These are phyloP conservation scores for Aspergillus hancockii DNA, from an alignment of 495 filamentous ascomycete genomes.

Conservation along the genomic window DNA sequence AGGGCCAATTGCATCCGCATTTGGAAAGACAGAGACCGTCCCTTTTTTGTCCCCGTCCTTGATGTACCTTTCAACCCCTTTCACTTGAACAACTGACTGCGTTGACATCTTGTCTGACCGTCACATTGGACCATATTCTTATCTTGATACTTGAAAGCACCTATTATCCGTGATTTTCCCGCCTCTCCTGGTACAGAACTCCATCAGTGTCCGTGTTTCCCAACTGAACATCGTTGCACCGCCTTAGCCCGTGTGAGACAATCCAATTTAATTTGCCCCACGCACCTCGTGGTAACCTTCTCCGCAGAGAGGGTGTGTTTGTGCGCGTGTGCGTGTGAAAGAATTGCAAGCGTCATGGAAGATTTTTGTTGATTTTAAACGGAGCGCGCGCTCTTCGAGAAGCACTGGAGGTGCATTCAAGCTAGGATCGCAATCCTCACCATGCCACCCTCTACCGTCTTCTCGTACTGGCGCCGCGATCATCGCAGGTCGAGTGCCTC, in stretches of 20 bases:
- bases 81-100: background rate
- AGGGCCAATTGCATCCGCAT: background rate
- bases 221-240: background rate
- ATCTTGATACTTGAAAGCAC: background rate
- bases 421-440: background rate
- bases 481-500: constrained; percentile 44
- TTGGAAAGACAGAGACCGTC: background rate
- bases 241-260: background rate
- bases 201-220: background rate
- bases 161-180: background rate
- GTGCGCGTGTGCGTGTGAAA: background rate
- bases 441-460: constrained; percentile 49
- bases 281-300: background rate
- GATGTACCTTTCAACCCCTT: background rate
- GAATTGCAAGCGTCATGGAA: constrained; percentile 1
- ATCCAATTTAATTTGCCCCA: constrained; percentile 3
- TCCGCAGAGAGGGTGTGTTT: background rate
- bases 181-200: background rate
- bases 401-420: background rate
- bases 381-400: background rate
- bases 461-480: constrained; percentile 52
- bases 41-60: background rate
- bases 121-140: background rate
- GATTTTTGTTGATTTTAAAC: background rate
- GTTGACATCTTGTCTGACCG: background rate